These are phyloP conservation scores for Paulownia fortunei DNA, from an alignment of 257 asterid genomes.

Conservation along the genomic window DNA sequence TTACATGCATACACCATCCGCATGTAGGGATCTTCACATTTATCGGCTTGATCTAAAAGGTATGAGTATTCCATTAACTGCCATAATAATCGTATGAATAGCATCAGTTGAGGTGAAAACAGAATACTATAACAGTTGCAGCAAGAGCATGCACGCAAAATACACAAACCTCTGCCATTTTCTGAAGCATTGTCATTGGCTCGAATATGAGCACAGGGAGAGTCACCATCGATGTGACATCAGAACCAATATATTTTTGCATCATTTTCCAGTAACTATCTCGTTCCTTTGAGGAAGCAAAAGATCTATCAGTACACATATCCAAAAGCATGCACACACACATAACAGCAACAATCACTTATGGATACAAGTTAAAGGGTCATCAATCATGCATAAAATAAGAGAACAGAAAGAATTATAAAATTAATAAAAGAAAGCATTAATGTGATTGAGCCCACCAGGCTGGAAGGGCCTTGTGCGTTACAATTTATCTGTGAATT, in stretches of 20 bases:
- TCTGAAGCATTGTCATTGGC: constrained; percentile 99
- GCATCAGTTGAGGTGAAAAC: constrained; percentile 23
- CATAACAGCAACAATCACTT: constrained; percentile 24
- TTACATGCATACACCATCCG: constrained; percentile 84
- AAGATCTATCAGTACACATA: constrained; percentile 32
- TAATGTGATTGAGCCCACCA: constrained; percentile 3
- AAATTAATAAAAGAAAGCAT: constrained; percentile 4
- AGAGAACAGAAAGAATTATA: background rate
- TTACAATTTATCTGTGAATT: background rate
- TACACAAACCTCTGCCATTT: constrained; percentile 95
- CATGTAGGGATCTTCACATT: constrained; percentile 95
- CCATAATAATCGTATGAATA: constrained; percentile 31
- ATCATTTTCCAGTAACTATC: constrained; percentile 97
- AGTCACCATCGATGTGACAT: constrained; percentile 96
- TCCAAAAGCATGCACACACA: constrained; percentile 17
- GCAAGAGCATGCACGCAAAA: constrained; percentile 21
- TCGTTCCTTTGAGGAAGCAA: constrained; percentile 67
- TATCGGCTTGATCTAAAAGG: constrained; percentile 92
- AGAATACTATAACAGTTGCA: constrained; percentile 20
- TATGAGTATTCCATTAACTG: constrained; percentile 95
- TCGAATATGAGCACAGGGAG: constrained; percentile 98
- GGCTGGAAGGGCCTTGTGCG: background rate
- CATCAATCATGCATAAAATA: constrained; percentile 24
- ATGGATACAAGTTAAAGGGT: constrained; percentile 17
- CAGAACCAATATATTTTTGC: constrained; percentile 96